A percentile compares a stretch with the other conserved stretches of the same genome.
Evolutionary conservation across 1,284 basidiomycete genomes (phyloP).

Genomic region (Cutaneotrichosporon spelunceum): DNA sequence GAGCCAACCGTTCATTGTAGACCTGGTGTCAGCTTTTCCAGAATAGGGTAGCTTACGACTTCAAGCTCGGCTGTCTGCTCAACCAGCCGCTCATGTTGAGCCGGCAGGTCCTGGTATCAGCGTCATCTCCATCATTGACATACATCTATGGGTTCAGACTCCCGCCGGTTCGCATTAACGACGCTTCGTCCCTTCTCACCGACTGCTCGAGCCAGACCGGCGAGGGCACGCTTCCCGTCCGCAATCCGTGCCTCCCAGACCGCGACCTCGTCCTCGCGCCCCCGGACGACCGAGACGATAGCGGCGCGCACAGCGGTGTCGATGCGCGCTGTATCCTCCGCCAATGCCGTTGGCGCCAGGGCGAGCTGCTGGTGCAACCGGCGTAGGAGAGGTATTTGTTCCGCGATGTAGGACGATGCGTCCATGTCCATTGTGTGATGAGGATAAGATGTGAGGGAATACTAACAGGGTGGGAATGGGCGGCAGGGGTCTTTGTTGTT

Average conservation of each 20-base stretch:
- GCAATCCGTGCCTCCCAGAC: conserved; percentile 38
- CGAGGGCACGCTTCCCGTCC: conserved; percentile 31
- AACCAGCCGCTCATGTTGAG: conserved; percentile 37
- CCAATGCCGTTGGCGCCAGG: conserved; percentile 35
- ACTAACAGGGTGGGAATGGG: not conserved
- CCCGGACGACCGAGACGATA: conserved; percentile 39
- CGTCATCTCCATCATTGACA: conserved; percentile 3
- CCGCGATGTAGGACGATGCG: conserved; percentile 39
- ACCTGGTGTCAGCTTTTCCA: conserved; percentile 25
- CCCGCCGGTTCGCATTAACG: conserved; percentile 28
- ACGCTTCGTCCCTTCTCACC: conserved; percentile 40
- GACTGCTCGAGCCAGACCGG: conserved; percentile 35
- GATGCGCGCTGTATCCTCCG: conserved; percentile 40
- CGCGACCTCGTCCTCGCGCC: conserved; percentile 46
- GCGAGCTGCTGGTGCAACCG: conserved; percentile 42
- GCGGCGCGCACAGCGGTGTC: conserved; percentile 43
- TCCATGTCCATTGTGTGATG: conserved; percentile 27
- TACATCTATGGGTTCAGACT: conserved; percentile 36
- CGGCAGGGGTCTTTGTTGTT: conserved; percentile 14
- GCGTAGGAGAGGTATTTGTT: conserved; percentile 44
- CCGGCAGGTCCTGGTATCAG: conserved; percentile 33
- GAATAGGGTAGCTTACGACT: conserved; percentile 22
- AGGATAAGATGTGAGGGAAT: not conserved
- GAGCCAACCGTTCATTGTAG: conserved; percentile 38
- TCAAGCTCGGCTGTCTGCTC: conserved; percentile 37